These are phyloP conservation scores for Sphaerostilbella broomeana DNA, from an alignment of 2,329 filamentous ascomycete species.

Conservation along the genomic window DNA sequence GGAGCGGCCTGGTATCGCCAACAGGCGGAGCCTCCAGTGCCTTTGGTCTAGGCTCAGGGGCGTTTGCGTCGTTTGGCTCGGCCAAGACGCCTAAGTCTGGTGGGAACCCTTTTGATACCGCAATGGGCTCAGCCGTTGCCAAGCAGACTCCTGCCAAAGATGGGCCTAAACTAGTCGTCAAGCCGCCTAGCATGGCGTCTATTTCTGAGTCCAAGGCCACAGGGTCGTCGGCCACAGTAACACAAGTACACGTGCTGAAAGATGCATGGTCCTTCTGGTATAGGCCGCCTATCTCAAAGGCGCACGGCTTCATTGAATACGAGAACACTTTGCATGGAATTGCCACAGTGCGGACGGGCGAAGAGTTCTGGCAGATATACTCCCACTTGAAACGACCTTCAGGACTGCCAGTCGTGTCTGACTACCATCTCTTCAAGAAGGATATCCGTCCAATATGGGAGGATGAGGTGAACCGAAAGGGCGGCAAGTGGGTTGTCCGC, in stretches of 20 bases:
- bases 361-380: slow-evolving; percentile 90
- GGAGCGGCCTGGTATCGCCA: slow-evolving; percentile 41
- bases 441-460: slow-evolving; percentile 97
- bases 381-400: slow-evolving; percentile 86
- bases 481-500: slow-evolving; percentile 95
- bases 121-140: slow-evolving; percentile 42
- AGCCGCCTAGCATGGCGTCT: slow-evolving; percentile 35
- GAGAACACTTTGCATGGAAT: slow-evolving; percentile 92
- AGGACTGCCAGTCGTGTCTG: slow-evolving; percentile 79
- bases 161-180: slow-evolving; percentile 23
- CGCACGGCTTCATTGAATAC: slow-evolving; percentile 80
- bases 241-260: slow-evolving; percentile 55
- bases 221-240: slow-evolving; percentile 31
- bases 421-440: slow-evolving; percentile 97
- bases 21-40: slow-evolving; percentile 69
- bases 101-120: slow-evolving; percentile 72
- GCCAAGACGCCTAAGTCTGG: slow-evolving; percentile 83
- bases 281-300: slow-evolving; percentile 91
- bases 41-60: slow-evolving; percentile 89
- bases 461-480: slow-evolving; percentile 91
- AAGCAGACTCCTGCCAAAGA: slow-evolving; percentile 29
- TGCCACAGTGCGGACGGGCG: slow-evolving; percentile 71
- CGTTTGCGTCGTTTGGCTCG: slow-evolving; percentile 82
- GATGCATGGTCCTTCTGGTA: slow-evolving; percentile 97
- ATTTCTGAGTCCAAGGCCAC: slow-evolving; percentile 36